Conservation (phyloP, 2,329 filamentous ascomycete genomes). For the Achaetomium macrosporum region DNA sequence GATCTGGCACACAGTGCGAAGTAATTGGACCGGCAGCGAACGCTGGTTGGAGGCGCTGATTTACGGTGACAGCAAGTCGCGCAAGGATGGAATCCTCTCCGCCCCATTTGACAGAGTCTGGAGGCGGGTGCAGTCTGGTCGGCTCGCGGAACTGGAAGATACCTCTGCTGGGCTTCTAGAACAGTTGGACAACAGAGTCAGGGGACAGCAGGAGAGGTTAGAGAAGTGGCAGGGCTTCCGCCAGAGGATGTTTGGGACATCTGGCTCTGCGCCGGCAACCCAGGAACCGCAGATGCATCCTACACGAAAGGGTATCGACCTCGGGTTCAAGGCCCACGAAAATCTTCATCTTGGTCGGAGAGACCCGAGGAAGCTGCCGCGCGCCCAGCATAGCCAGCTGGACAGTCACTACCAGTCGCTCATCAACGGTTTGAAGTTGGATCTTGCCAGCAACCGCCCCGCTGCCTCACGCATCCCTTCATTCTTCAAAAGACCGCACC, state of each 20-base stretch:
- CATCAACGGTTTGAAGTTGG: constrained; percentile 36
- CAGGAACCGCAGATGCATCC: constrained; percentile 20
- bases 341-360: constrained; percentile 38
- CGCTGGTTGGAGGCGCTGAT: constrained; percentile 68
- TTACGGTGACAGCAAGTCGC: constrained; percentile 54
- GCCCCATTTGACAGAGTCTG: constrained; percentile 66
- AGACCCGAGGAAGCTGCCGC: constrained; percentile 27
- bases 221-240: constrained; percentile 69
- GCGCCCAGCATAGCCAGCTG: constrained; percentile 22
- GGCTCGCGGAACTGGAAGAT: constrained; percentile 51
- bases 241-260: constrained; percentile 39
- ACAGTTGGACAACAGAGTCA: constrained; percentile 64
- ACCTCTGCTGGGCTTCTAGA: constrained; percentile 52
- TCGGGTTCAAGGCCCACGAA: constrained; percentile 51
- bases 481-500: constrained; percentile 14
- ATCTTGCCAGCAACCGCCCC: constrained; percentile 32
- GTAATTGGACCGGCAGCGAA: constrained; percentile 74
- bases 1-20: constrained; percentile 56
- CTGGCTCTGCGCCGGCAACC: constrained; percentile 22
- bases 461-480: constrained; percentile 22
- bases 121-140: constrained; percentile 57
- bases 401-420: constrained; percentile 41
- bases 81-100: constrained; percentile 58
- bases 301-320: constrained; percentile 41
- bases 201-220: constrained; percentile 61